Evolutionary conservation across 2,329 filamentous ascomycete species (phyloP), one percentile per base, ranked within the genome.

Genomic region (Colletotrichum tabaci): DNA sequence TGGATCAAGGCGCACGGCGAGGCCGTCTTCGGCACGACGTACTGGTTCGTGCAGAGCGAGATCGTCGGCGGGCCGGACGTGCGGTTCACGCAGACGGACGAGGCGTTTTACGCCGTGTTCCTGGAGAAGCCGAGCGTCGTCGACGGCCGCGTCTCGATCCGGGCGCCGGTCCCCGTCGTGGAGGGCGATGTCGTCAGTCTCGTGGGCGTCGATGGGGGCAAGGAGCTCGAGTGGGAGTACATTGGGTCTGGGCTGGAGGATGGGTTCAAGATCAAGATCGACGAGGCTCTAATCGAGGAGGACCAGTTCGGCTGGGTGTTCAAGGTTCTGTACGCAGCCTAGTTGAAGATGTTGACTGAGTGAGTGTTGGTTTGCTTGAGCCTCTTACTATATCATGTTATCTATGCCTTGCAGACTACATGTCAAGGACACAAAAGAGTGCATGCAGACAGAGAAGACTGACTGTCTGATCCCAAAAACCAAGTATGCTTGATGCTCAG

Each of bases 1-100:
- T 90, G 88, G 88, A 88, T 90, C 65, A 82, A 83, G 40, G 75
- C 74, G 0, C 87, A 90, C 75, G 84, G 69, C 2, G 87, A 90
- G 75, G 87, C 87, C 2, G 84, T 91, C 23, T 90, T 86, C 76
- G 86, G 87, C 66, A 90, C 88, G 5, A 88, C 84, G 1, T 89
- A 88, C 75, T 88, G 86, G 86, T 84, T 84, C 73, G 77, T 87
- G 2, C 81, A 86, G 0, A 79, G 83, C 18, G 85, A 86, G 58
- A 82, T 83, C 0, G 79, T 78, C 1, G 68, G 64, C 7, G 68
- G 68, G 2, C 68, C 68, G 10, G 77, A 83, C 8, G 76, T 89
- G 0, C 78, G 88, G 5, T 90, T 89, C 74, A 89, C 88, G 4
- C 84, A 84, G 74, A 88, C 83, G 0, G 70, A 79, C 1, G 83